Evolutionary conservation across 768 basidiomycete genomes (phyloP), one percentile per base, ranked within the genome.

Genomic region (Gymnopilus dilepis): DNA sequence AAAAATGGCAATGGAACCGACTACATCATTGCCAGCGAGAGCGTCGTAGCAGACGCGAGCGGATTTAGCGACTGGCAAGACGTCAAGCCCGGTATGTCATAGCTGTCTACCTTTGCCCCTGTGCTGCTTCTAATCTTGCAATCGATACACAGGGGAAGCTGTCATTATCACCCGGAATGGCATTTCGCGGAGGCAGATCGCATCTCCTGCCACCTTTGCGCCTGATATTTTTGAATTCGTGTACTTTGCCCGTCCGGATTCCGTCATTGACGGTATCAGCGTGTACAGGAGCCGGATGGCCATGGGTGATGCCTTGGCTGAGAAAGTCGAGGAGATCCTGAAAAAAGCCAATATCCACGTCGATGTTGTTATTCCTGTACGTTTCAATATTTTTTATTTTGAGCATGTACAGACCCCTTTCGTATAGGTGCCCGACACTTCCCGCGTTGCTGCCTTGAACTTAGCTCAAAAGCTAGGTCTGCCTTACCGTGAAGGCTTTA

Each of bases 151-250:
- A 95, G 95, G 97, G 31, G 96, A 99, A 77, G 96, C 97, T 15
- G 80, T 99, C 41, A 99, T 99, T 72, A 93, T 97, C 71, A 99
- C 97, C 6, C 90, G 94, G 52, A 82, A 78, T 54, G 82, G 84
- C 31, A 84, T 98, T 56, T 85, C 87, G 6, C 84, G 93, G 50
- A 86, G 94, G 21, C 86, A 91, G 69, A 88, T 94, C 52, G 84
- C 83, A 9, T 78, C 86, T 17, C 79, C 87, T 6, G 84, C 86
- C 6, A 86, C 84, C 1, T 97, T 98, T 72, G 92, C 97, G 1
- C 97, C 97, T 21, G 97, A 99, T 77, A 97, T 99, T 69, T 99
- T 99, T 72, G 97, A 99, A 83, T 97, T 87, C 69, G 97, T 99
- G 65, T 99, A 99, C 78, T 95, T 99, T 73, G 95, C 97, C 6